Evolutionary conservation across 495 filamentous ascomycete genomes (phyloP), one percentile per base, ranked within the genome.

Genomic region (Penicillium manginii): DNA sequence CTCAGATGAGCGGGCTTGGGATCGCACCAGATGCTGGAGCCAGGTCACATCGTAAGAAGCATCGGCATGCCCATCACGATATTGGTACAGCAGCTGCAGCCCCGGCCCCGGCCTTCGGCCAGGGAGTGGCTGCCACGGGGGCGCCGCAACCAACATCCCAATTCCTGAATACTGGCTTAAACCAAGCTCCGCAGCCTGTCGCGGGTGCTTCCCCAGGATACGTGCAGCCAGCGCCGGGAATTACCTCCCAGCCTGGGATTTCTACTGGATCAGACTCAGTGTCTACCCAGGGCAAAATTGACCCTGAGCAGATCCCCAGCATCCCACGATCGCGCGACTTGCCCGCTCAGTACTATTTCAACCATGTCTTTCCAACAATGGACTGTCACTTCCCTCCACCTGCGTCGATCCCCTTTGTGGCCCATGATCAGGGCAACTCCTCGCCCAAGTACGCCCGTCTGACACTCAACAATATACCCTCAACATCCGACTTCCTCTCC

Each of bases 391-490:
- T 93, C 2, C 91, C 94, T 17, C 94, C 94, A 18, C 92, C 96
- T 22, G 92, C 91, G 12, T 82, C 88, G n/a, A 84, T 93, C 26
- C 91, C 96, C 0, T 98, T 94, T 64, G 88, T 97, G 50, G 91
- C 92, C 11, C 88, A 86, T 61, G 94, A 99, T 68, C 96, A 98
- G 73, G 93, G 94, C 59, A 99, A 97, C 70, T 89, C 96, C 19
- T 98, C 94, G 10, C 96, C 94, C 19, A 96, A 96, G 73, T 92
- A 91, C 67, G 89, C 92, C 31, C 89, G 94, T 42, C 78, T 99
- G 42, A 96, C 92, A 3, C 77, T 98, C 68, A 98, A 93, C 71
- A 94, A 88, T 68, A 92, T 99, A 48, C 96, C 94, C 15, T 82
- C 91, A 18, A 88, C 87, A 26, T 79, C 87, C 54, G 94, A 98